These are phyloP conservation scores for Wickerhamiella kurtzmanii DNA, from an alignment of 805 yeast species.

Conservation along the genomic window DNA sequence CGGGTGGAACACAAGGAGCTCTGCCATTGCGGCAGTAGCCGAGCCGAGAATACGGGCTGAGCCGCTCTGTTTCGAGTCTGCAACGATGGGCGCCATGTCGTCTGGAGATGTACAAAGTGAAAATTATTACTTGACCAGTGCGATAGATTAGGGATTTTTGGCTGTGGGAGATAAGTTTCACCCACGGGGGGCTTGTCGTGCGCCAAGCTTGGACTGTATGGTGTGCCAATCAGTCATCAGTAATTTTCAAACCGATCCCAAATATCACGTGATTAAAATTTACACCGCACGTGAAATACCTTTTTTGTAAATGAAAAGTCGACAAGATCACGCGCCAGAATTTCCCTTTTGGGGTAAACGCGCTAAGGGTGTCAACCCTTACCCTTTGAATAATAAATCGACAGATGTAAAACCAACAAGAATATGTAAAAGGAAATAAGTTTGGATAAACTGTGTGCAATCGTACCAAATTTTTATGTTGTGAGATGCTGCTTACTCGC, in stretches of 20 bases:
- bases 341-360: too few relatives aligned
- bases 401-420: too few relatives aligned
- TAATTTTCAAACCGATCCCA: too few relatives aligned
- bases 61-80: conserved; percentile 72
- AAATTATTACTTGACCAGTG: not conserved
- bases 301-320: too few relatives aligned
- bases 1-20: conserved; percentile 94
- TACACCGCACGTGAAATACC: too few relatives aligned
- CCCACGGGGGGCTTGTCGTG: too few relatives aligned
- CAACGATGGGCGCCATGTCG: conserved; percentile 19
- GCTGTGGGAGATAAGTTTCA: too few relatives aligned
- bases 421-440: not conserved
- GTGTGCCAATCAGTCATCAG: too few relatives aligned
- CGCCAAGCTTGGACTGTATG: too few relatives aligned
- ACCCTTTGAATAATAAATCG: too few relatives aligned
- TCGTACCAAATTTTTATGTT: not conserved
- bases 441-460: not conserved
- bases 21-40: conserved; percentile 97
- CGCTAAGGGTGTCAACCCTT: not conserved
- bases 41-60: conserved; percentile 87
- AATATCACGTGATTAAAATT: too few relatives aligned
- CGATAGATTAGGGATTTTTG: not conserved
- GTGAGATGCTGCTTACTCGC: not conserved
- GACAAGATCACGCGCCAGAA: too few relatives aligned
- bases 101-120: not conserved